Base-by-base conservation (phyloP, 305 asterid species). In the Fraxinus greggii region DNA sequence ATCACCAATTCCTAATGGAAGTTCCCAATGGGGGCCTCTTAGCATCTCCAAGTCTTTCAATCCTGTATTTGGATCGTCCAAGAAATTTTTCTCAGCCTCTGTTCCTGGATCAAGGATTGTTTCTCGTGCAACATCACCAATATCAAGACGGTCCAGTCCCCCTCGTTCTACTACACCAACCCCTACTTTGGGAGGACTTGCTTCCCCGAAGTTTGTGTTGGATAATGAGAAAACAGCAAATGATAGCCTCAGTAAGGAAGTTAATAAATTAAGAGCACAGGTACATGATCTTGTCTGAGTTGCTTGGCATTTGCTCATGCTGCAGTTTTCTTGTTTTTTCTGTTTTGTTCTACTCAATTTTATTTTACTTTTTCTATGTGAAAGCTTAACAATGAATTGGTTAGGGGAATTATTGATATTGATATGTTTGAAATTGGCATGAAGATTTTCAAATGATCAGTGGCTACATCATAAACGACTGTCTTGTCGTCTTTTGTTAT, bases 141-240 rank as follows among this genome's bases (percentile, higher is more conserved):
- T 92, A 88, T 92, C 97, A 33, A 85, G 95, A 88, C 91, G 92
- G 51, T 79, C 86, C 61, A 93, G 97, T 87, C 98, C 98, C 85
- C 97, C 95, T 81, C 98, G 98, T 85, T 92, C 98, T 32, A 92
- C 98, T 76, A 93, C 98, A 38, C 97, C 97, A 42, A 93, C 94
- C 76, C 98, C 98, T 77, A 91, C 97, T 59, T 83, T 93, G 86
- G 98, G 98, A 51, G 97, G 98, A 32, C 97, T 93, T 79, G 87
- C 95, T 40, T 88, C 98, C 4, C 95, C 94, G 9, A 92, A 92
- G 83, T 77, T 92, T 77, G 90, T 81, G 65, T 36, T 91, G 81
- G 93, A 88, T 67, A 92, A 93, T 84, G 85, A 83, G 40, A 89
- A 90, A 84, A 85, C 83, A 86, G 83, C 91, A 40, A 92, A 88